Evolutionary conservation across 768 basidiomycete species (phyloP).

Genomic region (Cyathus striatus): DNA sequence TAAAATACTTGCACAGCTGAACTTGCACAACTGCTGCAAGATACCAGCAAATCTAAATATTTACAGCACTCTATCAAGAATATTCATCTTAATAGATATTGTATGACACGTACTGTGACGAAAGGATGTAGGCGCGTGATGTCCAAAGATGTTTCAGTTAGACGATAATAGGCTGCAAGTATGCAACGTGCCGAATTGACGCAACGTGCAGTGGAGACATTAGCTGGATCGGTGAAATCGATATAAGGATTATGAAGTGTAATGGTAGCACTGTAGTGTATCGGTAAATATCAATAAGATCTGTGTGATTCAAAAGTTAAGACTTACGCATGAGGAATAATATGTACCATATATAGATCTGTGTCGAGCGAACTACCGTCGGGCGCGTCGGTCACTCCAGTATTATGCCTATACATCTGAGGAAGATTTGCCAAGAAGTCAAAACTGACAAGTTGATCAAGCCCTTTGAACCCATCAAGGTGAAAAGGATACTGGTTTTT

Average conservation of each 20-base stretch:
- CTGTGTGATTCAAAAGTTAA: conserved; percentile 6
- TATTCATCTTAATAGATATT: conserved; percentile 4
- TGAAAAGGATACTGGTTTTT: conserved; percentile 72
- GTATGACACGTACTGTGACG: conserved; percentile 54
- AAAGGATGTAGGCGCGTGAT: conserved; percentile 78
- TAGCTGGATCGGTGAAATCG: conserved; percentile 63
- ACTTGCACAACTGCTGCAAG: conserved; percentile 84
- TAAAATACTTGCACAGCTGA: conserved; percentile 81
- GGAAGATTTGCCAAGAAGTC: conserved; percentile 73
- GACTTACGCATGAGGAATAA: conserved; percentile 81
- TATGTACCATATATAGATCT: conserved; percentile 82
- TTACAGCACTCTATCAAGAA: conserved; percentile 7
- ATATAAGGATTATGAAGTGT: conserved; percentile 84
- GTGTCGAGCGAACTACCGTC: conserved; percentile 66
- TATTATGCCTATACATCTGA: conserved; percentile 56
- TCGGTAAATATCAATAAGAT: conserved; percentile 9
- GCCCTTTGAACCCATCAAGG: conserved; percentile 58
- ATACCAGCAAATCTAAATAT: conserved; percentile 90
- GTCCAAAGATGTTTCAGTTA: conserved; percentile 81
- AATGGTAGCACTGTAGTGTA: conserved; percentile 68
- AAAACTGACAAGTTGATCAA: conserved; percentile 63
- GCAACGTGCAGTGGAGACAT: conserved; percentile 68
- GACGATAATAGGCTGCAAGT: conserved; percentile 66
- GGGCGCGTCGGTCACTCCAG: conserved; percentile 54
- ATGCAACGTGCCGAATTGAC: conserved; percentile 72